Base-by-base conservation (phyloP, 2,329 filamentous ascomycete genomes). In the Alternaria rosae region DNA sequence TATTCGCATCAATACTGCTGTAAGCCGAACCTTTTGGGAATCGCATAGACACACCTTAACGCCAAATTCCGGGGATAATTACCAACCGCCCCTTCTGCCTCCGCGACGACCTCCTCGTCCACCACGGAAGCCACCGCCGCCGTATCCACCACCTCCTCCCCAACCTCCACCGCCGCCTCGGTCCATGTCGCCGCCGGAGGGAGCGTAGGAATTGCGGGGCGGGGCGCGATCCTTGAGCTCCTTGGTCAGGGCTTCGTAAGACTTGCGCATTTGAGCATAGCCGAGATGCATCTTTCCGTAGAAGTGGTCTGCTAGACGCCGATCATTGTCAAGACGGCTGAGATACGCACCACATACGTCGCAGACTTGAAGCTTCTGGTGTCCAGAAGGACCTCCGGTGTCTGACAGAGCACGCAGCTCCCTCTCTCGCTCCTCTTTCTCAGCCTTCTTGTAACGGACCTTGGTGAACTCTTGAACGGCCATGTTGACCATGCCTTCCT, bases 201-300 rank as follows among this genome's bases (percentile, higher is more conserved):
- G 55, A 43, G 66, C 51, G 54, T 73, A 72, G 8, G 61, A 59
- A 61, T 78, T 72, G 70, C 87, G 85, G 15, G 87, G 88, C 42
- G 88, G 87, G 50, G 85, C 84, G 26, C 92, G 84, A 2, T 90
- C 90, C 76, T 93, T 92, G 80, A 97, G 85, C 77, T 97, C 93
- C 80, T 93, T 93, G 54, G 91, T 91, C 65, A 99, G 88, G n/a
- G 87, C 84, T 58, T 97, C 93, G 74, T 88, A 93, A 4, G 93
- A 95, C 85, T 95, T 97, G 72, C 95, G 89, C 95, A 99, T 99
- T 82, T 97, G 92, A 15, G 95, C 95, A 78, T 98, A 99, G 0
- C 95, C 95, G 59, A 99, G 83, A 77, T 99, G 95, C 95, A 99
- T 99, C 85, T 99, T 99, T 21, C 95, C 95, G 80, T 97, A 98